Base-by-base conservation (phyloP, 306 rosid species). In the Trifolium fragiferum region DNA sequence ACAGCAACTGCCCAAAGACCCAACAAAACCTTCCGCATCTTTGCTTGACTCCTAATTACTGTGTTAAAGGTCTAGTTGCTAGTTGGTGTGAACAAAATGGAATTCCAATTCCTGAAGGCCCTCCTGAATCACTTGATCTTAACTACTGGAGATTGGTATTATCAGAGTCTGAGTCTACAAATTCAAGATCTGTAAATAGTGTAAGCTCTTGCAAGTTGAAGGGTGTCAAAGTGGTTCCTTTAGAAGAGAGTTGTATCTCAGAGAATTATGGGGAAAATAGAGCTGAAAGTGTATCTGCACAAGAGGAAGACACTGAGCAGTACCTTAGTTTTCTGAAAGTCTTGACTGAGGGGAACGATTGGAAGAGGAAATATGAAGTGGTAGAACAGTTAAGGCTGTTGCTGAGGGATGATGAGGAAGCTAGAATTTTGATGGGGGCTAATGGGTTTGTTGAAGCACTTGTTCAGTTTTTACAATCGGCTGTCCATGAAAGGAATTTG, bases 81-180 rank as follows among this genome's bases (percentile, higher is more conserved):
- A 81, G 86, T 82, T 95, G 99, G 99, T 95, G 99, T 59, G 99
- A 92, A 85, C 96, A 92, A 69, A 89, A 95, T 69, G 96, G 93
- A 59, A 85, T 95, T 71, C 68, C 89, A 66, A 70, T 86, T 83
- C 98, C 98, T 16, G 92, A 89, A 82, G 88, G 93, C 27, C 99
- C 99, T 44, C 98, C 97, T 0, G 93, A 89, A 78, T 87, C 96
- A 6, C 93, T 90, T 67, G 97, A 95, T 76, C 90, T 95, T 55
- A 90, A 91, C 74, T 95, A 92, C 70, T 95, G 99, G 99, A 90
- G 95, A 72, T 75, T 92, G 74, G 92, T 87, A 71, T 79, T 92
- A 40, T 87, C 97, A 10, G 92, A 88, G 84, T 85, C 92, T 6
- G 98, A 92, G 67, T 83, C 91, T 70, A 51, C 89, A 21, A 87